Base-by-base conservation (phyloP, 108 stramenopile species). In the Skeletonema potamos region DNA sequence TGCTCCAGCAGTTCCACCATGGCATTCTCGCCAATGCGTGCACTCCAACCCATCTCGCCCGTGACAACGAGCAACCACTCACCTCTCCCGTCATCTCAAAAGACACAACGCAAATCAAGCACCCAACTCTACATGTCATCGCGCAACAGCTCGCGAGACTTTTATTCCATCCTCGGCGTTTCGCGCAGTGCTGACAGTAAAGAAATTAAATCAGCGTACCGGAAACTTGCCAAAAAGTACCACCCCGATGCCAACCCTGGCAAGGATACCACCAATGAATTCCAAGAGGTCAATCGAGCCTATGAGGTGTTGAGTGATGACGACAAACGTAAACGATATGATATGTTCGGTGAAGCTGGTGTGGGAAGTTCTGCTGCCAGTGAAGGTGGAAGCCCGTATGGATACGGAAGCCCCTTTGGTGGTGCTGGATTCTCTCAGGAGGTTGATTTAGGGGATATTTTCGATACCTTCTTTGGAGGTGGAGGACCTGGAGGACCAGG, bases 361-460 rank as follows among this genome's bases (percentile, higher is more conserved):
- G 82, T 92, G 8, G 82, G 82, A 2, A 74, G 85, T 69, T 63
- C 54, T 51, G 74, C 86, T 26, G 84, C 81, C 20, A 71, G 82
- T 64, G 77, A 78, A 58, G 82, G 77, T 0, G 85, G 78, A 33
- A 73, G 74, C 13, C 83, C 83, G 6, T 86, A 87, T 68, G 85
- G 89, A 12, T 76, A 79, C 22, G 78, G 77, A 18, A 66, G 72
- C 46, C 71, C 76, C 18, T 77, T 77, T 43, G 92, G 89, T 10
- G 87, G 85, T 17, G 68, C 77, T 48, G 91, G 91, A 61, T 95
- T 93, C 72, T 90, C 83, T 30, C 88, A 92, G 54, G 94, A 96
- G 68, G 93, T 96, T 15, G 95, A 97, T 79, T 82, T 97, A 72
- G 89, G 92, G n/a, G 97, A 97, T 82, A 96, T 97, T 68, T 97